phyloP scores from a whole-genome alignment of 2,329 filamentous ascomycete species.

The Akanthomyces lecanii region DNA sequence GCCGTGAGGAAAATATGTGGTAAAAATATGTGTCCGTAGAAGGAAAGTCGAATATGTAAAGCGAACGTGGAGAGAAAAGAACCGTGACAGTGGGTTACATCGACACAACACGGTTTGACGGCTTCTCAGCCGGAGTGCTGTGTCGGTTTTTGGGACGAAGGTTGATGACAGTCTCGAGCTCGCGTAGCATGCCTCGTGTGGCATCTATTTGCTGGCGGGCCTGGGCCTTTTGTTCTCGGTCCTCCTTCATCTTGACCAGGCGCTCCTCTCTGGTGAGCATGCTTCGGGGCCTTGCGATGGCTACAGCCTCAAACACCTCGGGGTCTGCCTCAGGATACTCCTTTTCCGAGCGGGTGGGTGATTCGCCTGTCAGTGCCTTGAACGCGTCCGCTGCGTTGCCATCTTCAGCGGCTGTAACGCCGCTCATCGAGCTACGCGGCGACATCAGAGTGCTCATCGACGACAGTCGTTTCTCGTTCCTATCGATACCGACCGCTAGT shows the following conservation, averaged over 20 bases:
- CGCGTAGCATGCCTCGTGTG: slow-evolving; percentile 83
- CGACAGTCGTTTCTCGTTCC: slow-evolving; percentile 67
- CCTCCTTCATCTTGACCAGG: slow-evolving; percentile 81
- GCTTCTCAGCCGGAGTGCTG: slow-evolving; percentile 31
- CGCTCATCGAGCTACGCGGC: slow-evolving; percentile 60
- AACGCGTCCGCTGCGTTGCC: slow-evolving; percentile 57
- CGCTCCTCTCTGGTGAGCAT: slow-evolving; percentile 80
- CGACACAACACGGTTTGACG: slow-evolving; percentile 37
- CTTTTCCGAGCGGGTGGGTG: slow-evolving; percentile 48
- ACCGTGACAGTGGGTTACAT: slow-evolving; percentile 32
- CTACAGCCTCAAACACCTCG: slow-evolving; percentile 89
- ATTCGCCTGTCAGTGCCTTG: slow-evolving; percentile 71
- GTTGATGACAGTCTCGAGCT: slow-evolving; percentile 85
- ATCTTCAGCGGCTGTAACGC: slow-evolving; percentile 60
- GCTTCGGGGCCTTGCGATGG: slow-evolving; percentile 64
- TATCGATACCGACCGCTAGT: slow-evolving; percentile 75
- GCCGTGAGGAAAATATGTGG: neutral
- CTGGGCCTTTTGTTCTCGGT: slow-evolving; percentile 69
- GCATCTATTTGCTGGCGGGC: slow-evolving; percentile 72
- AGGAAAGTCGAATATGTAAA: slow-evolving; percentile 8
- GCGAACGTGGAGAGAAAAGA: neutral
- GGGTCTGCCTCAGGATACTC: slow-evolving; percentile 60
- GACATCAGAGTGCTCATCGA: slow-evolving; percentile 58
- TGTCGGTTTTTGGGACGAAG: slow-evolving; percentile 40
- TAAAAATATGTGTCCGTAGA: neutral